Evolutionary conservation across 2,329 filamentous ascomycete genomes (phyloP).

Genomic region (Clonostachys sp.): DNA sequence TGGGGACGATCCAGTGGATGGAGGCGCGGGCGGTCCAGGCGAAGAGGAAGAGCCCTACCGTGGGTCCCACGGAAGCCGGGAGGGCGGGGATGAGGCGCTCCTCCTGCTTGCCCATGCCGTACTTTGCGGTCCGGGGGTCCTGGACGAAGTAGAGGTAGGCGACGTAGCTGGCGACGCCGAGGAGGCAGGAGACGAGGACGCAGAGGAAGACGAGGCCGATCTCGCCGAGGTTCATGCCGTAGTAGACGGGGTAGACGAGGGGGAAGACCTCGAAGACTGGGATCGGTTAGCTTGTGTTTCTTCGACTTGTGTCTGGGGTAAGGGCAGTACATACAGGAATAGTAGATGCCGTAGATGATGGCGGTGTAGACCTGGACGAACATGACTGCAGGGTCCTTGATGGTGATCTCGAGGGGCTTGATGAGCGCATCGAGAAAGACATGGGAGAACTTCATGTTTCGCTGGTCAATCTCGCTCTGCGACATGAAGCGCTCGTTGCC

Average conservation of each 20-base stretch:
- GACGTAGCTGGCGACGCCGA: slow-evolving; percentile 44
- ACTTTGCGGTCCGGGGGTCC: slow-evolving; percentile 41
- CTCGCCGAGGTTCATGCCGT: slow-evolving; percentile 54
- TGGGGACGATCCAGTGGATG: slow-evolving; percentile 50
- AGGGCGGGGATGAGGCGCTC: slow-evolving; percentile 51
- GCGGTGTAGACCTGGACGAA: slow-evolving; percentile 59
- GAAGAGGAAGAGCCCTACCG: slow-evolving; percentile 57
- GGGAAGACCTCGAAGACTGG: slow-evolving; percentile 61
- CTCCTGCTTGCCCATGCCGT: slow-evolving; percentile 48
- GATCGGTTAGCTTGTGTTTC: slow-evolving; percentile 4
- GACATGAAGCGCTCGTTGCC: slow-evolving; percentile 52
- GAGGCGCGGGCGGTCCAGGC: slow-evolving; percentile 49
- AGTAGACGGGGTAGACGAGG: slow-evolving; percentile 54
- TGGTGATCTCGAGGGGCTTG: slow-evolving; percentile 54
- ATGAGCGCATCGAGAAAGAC: slow-evolving; percentile 52
- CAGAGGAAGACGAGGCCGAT: slow-evolving; percentile 57
- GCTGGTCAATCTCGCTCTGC: slow-evolving; percentile 60
- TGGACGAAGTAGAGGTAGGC: slow-evolving; percentile 47
- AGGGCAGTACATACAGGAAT: slow-evolving; percentile 33
- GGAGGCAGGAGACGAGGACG: slow-evolving; percentile 50
- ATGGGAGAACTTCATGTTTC: slow-evolving; percentile 39
- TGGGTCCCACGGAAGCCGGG: slow-evolving; percentile 43
- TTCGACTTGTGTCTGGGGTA: background rate
- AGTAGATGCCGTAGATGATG: slow-evolving; percentile 59
- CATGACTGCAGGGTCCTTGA: slow-evolving; percentile 57